A percentile compares a stretch with the other conserved stretches of the same genome.
Conservation (phyloP, 495 filamentous ascomycete species). For the Aspergillus sparsus region DNA sequence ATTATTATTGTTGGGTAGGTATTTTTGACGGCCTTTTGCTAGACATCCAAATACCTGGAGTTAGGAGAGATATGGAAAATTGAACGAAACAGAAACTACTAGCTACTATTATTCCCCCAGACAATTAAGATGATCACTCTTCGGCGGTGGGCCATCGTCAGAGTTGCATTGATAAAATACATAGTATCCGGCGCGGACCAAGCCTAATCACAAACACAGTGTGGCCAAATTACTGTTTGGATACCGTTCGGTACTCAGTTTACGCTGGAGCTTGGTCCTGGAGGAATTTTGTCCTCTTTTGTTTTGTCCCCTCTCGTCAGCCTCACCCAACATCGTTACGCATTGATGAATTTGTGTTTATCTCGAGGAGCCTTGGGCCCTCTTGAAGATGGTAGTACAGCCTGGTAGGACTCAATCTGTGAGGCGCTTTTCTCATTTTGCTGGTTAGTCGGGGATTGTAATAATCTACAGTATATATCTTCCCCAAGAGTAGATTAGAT, state of each 20-base stretch:
- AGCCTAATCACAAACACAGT: neutral
- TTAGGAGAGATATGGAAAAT: neutral
- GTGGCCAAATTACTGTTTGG: slow-evolving; percentile 14
- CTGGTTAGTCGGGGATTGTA: too few relatives aligned
- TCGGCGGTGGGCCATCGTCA: slow-evolving; percentile 11
- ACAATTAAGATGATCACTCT: neutral
- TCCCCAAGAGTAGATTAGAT: too few relatives aligned
- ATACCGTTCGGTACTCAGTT: slow-evolving; percentile 5
- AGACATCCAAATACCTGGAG: too few relatives aligned
- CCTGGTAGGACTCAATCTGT: neutral
- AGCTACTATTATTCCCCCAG: too few relatives aligned
- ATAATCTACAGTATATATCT: too few relatives aligned
- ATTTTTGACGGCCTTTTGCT: too few relatives aligned
- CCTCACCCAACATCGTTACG: neutral
- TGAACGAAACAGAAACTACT: slow-evolving; percentile 3
- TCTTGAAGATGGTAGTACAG: neutral
- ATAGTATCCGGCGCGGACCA: neutral
- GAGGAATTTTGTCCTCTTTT: neutral
- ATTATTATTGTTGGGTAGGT: too few relatives aligned
- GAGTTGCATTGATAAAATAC: slow-evolving; percentile 24
- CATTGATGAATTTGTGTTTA: neutral
- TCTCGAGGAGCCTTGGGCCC: neutral
- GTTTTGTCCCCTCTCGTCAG: slow-evolving; percentile 4
- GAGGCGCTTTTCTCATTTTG: neutral
- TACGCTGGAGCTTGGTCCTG: slow-evolving; percentile 3